Evolutionary conservation across 225 moss, liverwort and hornwort species (phyloP).

Genomic region (Lunularia cruciata): DNA sequence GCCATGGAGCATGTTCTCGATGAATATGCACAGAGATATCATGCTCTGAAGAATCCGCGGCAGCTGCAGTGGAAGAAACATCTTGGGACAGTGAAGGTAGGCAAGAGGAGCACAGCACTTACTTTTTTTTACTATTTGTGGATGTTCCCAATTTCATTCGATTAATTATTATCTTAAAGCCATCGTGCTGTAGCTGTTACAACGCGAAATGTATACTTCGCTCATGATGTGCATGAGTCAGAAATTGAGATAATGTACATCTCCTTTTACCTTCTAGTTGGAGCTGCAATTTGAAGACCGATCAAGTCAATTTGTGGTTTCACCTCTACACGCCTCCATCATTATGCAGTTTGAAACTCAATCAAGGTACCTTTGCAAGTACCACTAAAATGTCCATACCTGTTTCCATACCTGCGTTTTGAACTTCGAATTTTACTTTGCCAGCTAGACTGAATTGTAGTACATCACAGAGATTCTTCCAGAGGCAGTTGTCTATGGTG

Average conservation of each 20-base stretch:
- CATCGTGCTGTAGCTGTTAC: no score
- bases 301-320: constrained; percentile 89
- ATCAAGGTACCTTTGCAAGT: constrained; percentile 65
- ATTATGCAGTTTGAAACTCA: constrained; percentile 95
- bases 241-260: no score
- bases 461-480: no score
- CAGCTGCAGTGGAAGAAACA: constrained; percentile 96
- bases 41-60: constrained; percentile 86
- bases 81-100: constrained; percentile 96
- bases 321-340: constrained; percentile 93
- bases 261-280: constrained; percentile 56
- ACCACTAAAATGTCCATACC: no score
- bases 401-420: no score
- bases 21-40: constrained; percentile 87
- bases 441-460: no score
- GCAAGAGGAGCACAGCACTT: no score
- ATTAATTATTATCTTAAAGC: no score
- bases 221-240: no score
- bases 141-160: no score
- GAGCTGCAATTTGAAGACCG: constrained; percentile 99
- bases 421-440: no score
- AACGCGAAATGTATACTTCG: not conserved
- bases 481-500: not conserved
- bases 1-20: constrained; percentile 78
- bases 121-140: no score